Percentiles rank a stretch among this genome's conserved stretches.
phyloP scores from a whole-genome alignment of 2,329 filamentous ascomycete genomes.

The Lasiodiplodia hormozganensis region DNA sequence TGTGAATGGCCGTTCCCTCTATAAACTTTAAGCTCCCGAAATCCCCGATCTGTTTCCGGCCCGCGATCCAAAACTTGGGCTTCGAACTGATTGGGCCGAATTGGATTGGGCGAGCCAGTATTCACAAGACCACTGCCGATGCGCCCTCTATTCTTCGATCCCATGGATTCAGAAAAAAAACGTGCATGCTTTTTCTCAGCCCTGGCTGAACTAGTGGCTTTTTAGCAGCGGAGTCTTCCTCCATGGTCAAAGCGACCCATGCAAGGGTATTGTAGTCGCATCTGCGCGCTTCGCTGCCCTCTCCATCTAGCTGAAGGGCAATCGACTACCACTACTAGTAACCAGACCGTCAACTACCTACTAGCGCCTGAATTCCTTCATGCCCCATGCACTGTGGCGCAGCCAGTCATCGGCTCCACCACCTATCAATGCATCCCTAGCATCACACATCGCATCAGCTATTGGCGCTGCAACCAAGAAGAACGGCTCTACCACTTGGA shows the following conservation, averaged over 20 bases:
- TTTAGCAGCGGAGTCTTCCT: background rate
- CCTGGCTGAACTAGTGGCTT: background rate
- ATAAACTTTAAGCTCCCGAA: background rate
- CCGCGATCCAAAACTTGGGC: too few species aligned
- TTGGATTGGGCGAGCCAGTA: background rate
- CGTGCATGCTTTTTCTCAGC: background rate
- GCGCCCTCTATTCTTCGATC: background rate
- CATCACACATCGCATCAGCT: too few species aligned
- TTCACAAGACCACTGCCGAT: background rate
- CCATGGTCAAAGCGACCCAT: background rate
- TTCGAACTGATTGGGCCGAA: background rate
- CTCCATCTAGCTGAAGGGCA: background rate
- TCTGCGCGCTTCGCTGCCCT: background rate
- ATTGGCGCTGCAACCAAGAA: too few species aligned
- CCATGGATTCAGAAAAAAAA: background rate
- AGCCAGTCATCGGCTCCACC: too few species aligned
- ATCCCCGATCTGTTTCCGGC: background rate
- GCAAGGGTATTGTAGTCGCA: background rate
- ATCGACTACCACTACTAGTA: background rate
- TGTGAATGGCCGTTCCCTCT: background rate
- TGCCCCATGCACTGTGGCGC: background rate
- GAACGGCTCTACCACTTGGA: too few species aligned
- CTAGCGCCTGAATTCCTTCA: background rate
- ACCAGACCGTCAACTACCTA: background rate
- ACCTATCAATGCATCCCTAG: too few species aligned